phyloP scores from a whole-genome alignment of 1,284 basidiomycete species.

The Xanthoconium separans region DNA sequence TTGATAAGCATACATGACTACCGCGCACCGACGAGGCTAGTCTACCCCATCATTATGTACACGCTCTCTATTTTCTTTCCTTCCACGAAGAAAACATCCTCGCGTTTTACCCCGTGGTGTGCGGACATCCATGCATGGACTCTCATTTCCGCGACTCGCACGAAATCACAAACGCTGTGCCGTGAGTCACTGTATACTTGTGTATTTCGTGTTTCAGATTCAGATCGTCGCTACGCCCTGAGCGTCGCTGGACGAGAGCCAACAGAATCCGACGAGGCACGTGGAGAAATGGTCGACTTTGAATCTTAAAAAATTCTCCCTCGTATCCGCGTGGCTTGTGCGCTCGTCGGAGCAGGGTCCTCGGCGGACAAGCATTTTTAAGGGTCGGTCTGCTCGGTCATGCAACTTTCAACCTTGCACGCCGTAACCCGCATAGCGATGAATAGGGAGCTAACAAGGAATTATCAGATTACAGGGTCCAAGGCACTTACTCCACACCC shows the following conservation, averaged over 20 bases:
- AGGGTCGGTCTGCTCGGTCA: constrained; percentile 7
- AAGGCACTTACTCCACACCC: constrained; percentile 6
- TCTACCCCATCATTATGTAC: neutral
- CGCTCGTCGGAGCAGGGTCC: constrained; percentile 9
- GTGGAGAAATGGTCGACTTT: neutral
- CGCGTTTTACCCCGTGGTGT: neutral
- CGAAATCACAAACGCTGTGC: constrained; percentile 4
- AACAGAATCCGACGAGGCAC: neutral
- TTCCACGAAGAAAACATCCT: neutral
- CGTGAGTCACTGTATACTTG: neutral
- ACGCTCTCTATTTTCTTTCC: neutral
- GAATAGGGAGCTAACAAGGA: too few species aligned
- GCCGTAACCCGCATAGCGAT: neutral
- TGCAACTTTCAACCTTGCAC: neutral
- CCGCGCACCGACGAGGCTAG: neutral
- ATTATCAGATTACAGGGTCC: constrained; percentile 9
- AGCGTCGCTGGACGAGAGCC: neutral
- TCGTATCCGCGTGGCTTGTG: neutral
- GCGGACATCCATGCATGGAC: neutral
- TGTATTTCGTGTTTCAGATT: constrained; percentile 10
- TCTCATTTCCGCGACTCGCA: constrained; percentile 5
- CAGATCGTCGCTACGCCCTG: neutral
- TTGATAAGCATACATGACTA: neutral
- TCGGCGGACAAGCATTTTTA: constrained; percentile 1
- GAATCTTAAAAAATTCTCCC: neutral